Base-by-base conservation (phyloP, 148 eudicot genomes). In the Rhododendron williamsianum region DNA sequence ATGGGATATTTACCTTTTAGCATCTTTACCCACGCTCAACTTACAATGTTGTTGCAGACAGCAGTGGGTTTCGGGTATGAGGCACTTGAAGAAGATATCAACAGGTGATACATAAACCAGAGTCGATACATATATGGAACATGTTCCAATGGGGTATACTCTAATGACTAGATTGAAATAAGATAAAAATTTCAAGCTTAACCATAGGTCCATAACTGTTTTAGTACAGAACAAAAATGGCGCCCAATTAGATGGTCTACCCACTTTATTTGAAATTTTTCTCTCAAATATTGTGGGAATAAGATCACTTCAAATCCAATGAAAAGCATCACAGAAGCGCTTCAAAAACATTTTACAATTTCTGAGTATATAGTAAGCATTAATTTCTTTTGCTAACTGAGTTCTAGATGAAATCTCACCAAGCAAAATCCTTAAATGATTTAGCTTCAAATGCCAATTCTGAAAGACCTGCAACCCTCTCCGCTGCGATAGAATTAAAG, bases 391-490 rank as follows among this genome's bases (percentile, higher is more conserved):
- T 41, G 58, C 83, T 84, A 82, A 63, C 51, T 46, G 5, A 3
- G 49, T 52, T 27, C 81, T 21, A 76, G 3, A 23, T 30, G 76
- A 49, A 85, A 67, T 86, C 95, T 94, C 80, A 97, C 99, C 99
- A 97, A 87, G 95, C 98, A 83, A 67, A 82, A 87, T 97, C 99
- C 85, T 89, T 95, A 1, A 89, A 85, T 72, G 99, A 97, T 89
- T 85, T 89, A 86, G 98, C 99, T 91, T 97, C 99, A 89, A 89
- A 97, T 67, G 88, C 85, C 92, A 97, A 91, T 52, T 91, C 95
- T 36, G 91, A 83, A 74, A 95, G 91, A 85, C 91, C 91, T 43
- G 89, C 82, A 84, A 91, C 91, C 78, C 93, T 92, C 87, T 91
- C 93, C 87, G 86, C 97, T 92, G 93, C 85, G 69, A 86, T 82